A percentile compares a stretch with the other conserved stretches of the same genome.
These are phyloP conservation scores for Diddensiella santjacobensis DNA, from an alignment of 805 yeast genomes.

Conservation along the genomic window DNA sequence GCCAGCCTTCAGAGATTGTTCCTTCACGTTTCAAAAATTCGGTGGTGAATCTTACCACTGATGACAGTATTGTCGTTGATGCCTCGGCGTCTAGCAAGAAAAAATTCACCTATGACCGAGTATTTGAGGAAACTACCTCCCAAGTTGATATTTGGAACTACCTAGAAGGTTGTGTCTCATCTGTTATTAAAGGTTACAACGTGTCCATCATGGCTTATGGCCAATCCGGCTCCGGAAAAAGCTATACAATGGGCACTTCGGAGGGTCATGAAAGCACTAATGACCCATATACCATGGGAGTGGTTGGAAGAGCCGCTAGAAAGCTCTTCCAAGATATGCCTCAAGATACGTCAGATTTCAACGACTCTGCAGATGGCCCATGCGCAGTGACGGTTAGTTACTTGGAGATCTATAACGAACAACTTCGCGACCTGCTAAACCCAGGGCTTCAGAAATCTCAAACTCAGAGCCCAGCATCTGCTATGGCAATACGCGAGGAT, in stretches of 20 bases:
- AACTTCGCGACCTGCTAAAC: slow-evolving; percentile 54
- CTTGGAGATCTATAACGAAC: slow-evolving; percentile 69
- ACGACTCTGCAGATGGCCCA: slow-evolving; percentile 1
- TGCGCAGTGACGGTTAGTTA: slow-evolving; percentile 41
- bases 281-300: slow-evolving; percentile 44
- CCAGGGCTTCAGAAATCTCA: slow-evolving; percentile 10
- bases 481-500: slow-evolving; percentile 50
- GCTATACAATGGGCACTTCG: slow-evolving; percentile 41
- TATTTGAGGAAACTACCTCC: slow-evolving; percentile 21
- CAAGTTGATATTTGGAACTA: slow-evolving; percentile 21
- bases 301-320: slow-evolving; percentile 47
- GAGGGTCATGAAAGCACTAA: slow-evolving; percentile 38
- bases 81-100: slow-evolving; percentile 10
- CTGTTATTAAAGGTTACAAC: slow-evolving; percentile 25
- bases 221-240: slow-evolving; percentile 37
- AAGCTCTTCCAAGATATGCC: slow-evolving; percentile 14
- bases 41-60: not conserved
- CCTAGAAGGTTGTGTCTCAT: slow-evolving; percentile 10
- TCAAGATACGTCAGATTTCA: not conserved
- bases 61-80: slow-evolving; percentile 2
- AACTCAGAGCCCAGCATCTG: not conserved
- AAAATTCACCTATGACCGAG: slow-evolving; percentile 21
- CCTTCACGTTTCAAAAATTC: not conserved
- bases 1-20: slow-evolving; percentile 1
- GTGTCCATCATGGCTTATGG: slow-evolving; percentile 32